Evolutionary conservation across 768 basidiomycete genomes (phyloP).

Genomic region (Sistotremastrum suecicum): DNA sequence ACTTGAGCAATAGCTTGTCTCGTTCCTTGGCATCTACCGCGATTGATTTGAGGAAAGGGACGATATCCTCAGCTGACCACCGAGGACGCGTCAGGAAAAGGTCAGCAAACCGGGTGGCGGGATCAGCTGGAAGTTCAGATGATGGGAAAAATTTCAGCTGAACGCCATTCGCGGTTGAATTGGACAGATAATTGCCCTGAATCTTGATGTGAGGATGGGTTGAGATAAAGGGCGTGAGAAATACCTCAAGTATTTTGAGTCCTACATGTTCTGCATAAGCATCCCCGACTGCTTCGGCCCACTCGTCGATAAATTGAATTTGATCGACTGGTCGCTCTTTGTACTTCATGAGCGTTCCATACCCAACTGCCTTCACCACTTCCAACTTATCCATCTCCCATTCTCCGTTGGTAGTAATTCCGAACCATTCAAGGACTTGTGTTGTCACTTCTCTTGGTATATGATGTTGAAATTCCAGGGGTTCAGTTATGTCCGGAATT

Average conservation of each 20-base stretch:
- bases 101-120: constrained; percentile 71
- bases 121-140: constrained; percentile 59
- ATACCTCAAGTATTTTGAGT: constrained; percentile 55
- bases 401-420: constrained; percentile 21
- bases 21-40: constrained; percentile 75
- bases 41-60: constrained; percentile 70
- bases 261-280: constrained; percentile 51
- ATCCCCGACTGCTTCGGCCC: constrained; percentile 69
- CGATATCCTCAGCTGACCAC: constrained; percentile 72
- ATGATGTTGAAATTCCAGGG: constrained; percentile 62
- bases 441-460: constrained; percentile 41
- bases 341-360: constrained; percentile 50
- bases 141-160: constrained; percentile 63
- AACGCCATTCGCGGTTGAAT: constrained; percentile 19
- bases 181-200: constrained; percentile 64
- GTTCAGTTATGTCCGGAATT: constrained; percentile 30
- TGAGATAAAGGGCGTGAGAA: neutral
- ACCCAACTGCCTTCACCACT: constrained; percentile 52
- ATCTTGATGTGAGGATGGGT: neutral
- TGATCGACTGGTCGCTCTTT: constrained; percentile 49
- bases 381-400: constrained; percentile 53
- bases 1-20: constrained; percentile 79
- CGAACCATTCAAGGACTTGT: constrained; percentile 80
- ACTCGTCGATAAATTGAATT: constrained; percentile 43
- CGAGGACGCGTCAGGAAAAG: constrained; percentile 69